Conservation (phyloP, 1,284 basidiomycete species). For the Trametes versicolor region DNA sequence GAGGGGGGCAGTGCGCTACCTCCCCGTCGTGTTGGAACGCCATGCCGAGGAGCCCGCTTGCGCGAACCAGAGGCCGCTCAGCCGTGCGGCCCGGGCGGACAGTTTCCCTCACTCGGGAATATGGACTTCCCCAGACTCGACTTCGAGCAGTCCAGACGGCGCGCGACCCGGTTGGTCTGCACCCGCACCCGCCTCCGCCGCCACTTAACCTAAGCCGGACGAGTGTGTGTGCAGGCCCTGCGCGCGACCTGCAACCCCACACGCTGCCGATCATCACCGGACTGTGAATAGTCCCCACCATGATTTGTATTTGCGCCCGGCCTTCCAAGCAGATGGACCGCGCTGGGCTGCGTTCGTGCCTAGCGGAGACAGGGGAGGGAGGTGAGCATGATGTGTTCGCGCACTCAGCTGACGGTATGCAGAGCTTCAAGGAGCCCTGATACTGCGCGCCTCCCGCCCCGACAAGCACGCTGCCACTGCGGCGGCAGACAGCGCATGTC, state of each 20-base stretch:
- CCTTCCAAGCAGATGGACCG: background rate
- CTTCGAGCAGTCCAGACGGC: constrained; percentile 15
- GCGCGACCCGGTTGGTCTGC: constrained; percentile 9
- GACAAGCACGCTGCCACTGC: constrained; percentile 6
- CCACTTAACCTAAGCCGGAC: constrained; percentile 1
- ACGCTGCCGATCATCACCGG: background rate
- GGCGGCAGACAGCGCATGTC: background rate
- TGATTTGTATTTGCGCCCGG: background rate
- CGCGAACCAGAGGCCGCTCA: background rate
- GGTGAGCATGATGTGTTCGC: background rate
- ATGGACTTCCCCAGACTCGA: constrained; percentile 15
- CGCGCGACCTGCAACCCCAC: background rate
- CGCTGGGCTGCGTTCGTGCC: background rate
- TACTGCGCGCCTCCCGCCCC: background rate
- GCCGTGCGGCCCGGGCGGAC: background rate
- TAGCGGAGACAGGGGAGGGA: background rate
- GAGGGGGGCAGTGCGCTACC: background rate
- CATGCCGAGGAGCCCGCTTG: constrained; percentile 10
- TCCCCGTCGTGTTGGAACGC: background rate
- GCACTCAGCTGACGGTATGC: too few relatives aligned
- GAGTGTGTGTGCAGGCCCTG: background rate
- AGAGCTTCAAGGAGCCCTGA: background rate
- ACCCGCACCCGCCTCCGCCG: constrained; percentile 7
- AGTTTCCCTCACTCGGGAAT: constrained; percentile 2
- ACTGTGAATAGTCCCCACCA: background rate